These are phyloP conservation scores for Hypoxylon subgilvum DNA, from an alignment of 495 filamentous ascomycete genomes.

Conservation along the genomic window DNA sequence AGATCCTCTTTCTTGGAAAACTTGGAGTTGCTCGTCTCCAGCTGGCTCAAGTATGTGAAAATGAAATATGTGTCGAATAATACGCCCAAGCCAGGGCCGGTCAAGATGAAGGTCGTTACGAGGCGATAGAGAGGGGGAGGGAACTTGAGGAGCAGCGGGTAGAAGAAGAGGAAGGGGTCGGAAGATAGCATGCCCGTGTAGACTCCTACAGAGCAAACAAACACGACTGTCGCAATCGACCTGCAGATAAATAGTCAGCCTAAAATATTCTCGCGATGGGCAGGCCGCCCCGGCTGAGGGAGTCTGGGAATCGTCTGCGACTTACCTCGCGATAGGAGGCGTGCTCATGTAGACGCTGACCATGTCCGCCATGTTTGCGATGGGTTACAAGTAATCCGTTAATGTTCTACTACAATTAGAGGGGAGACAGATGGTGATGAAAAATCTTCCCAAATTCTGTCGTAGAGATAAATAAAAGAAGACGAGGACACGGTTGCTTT, in stretches of 20 bases:
- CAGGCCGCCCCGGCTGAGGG: background rate
- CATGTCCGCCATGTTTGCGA: constrained; percentile 38
- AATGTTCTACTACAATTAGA: constrained; percentile 2
- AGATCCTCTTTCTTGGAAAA: constrained; percentile 54
- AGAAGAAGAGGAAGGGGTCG: constrained; percentile 64
- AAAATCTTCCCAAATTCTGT: background rate
- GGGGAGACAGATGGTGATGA: background rate
- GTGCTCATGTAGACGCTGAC: constrained; percentile 35
- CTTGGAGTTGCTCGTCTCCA: constrained; percentile 50
- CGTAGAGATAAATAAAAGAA: background rate
- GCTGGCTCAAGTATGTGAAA: constrained; percentile 52
- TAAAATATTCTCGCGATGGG: background rate
- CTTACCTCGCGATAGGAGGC: constrained; percentile 43
- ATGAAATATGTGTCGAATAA: constrained; percentile 82
- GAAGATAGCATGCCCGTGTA: constrained; percentile 63
- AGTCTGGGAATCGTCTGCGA: background rate
- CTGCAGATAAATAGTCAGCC: constrained; percentile 50
- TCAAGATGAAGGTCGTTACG: constrained; percentile 74
- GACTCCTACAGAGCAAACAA: constrained; percentile 65
- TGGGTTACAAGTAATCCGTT: background rate
- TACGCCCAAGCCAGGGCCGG: constrained; percentile 65
- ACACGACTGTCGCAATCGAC: constrained; percentile 72
- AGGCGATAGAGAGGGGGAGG: constrained; percentile 65
- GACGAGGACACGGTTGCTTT: constrained; percentile 31
- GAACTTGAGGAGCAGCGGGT: constrained; percentile 61